Conservation (phyloP, 768 basidiomycete genomes). For the Boletus tomentosulus region DNA sequence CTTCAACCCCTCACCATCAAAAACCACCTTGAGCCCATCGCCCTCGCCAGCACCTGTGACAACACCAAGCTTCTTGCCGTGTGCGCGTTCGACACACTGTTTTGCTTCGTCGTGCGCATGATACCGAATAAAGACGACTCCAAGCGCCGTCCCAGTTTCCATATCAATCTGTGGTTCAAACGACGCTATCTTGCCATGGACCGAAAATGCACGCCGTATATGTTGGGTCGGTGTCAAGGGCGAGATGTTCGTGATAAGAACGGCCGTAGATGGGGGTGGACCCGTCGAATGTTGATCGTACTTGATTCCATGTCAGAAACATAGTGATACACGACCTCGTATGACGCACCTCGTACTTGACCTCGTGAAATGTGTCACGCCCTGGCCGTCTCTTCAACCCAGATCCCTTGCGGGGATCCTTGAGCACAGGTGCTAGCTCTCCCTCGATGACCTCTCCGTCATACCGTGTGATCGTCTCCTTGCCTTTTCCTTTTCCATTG, state of each 20-base stretch:
- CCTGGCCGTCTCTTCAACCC: slow-evolving; percentile 30
- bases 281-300: slow-evolving; percentile 71
- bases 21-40: slow-evolving; percentile 67
- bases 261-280: slow-evolving; percentile 66
- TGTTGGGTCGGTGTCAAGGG: slow-evolving; percentile 63
- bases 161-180: slow-evolving; percentile 79
- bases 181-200: slow-evolving; percentile 56
- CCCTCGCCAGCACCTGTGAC: slow-evolving; percentile 41
- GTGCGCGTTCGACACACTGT: slow-evolving; percentile 58
- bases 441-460: slow-evolving; percentile 52
- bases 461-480: slow-evolving; percentile 50
- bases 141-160: slow-evolving; percentile 76
- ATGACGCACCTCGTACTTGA: slow-evolving; percentile 54
- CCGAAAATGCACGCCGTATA: slow-evolving; percentile 61
- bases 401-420: slow-evolving; percentile 55
- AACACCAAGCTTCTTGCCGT: slow-evolving; percentile 58
- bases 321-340: not conserved
- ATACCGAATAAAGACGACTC: slow-evolving; percentile 75
- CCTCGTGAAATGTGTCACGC: slow-evolving; percentile 40
- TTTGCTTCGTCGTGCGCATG: slow-evolving; percentile 63
- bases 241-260: slow-evolving; percentile 70
- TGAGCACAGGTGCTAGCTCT: slow-evolving; percentile 37
- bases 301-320: slow-evolving; percentile 38
- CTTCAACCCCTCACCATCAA: slow-evolving; percentile 72
- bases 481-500: slow-evolving; percentile 61